Percentiles rank a stretch among this genome's conserved stretches.
Evolutionary conservation across 257 asterid species (phyloP).

Genomic region (Rehmannia glutinosa): DNA sequence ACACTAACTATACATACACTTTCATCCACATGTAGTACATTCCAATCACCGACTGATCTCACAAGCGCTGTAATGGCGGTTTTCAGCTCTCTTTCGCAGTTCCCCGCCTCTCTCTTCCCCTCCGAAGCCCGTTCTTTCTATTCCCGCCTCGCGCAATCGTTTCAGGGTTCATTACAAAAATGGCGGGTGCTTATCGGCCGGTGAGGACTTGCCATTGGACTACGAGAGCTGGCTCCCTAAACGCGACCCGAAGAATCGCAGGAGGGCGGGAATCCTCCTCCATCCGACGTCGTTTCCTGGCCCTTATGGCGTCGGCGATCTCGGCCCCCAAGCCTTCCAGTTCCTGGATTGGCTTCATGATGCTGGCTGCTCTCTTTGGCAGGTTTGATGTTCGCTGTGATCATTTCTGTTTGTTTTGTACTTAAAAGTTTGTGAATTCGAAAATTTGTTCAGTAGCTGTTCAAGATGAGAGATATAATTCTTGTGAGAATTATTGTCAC

Average conservation of each 20-base stretch:
- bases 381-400: slow-evolving; percentile 37
- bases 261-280: slow-evolving; percentile 91
- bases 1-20: neutral
- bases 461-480: neutral
- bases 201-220: slow-evolving; percentile 75
- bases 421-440: neutral
- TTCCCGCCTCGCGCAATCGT: slow-evolving; percentile 1
- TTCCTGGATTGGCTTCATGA: slow-evolving; percentile 91
- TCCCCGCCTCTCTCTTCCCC: slow-evolving; percentile 26
- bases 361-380: slow-evolving; percentile 98
- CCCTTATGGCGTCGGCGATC: slow-evolving; percentile 92
- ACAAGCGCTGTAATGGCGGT: slow-evolving; percentile 28
- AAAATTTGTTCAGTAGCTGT: neutral
- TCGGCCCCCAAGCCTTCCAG: slow-evolving; percentile 68
- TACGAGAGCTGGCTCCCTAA: slow-evolving; percentile 70
- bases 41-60: neutral
- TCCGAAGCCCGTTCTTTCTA: slow-evolving; percentile 15
- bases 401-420: neutral
- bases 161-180: slow-evolving; percentile 23
- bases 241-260: slow-evolving; percentile 34
- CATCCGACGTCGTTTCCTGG: slow-evolving; percentile 97
- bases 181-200: slow-evolving; percentile 35
- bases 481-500: neutral
- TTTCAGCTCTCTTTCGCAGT: slow-evolving; percentile 19
- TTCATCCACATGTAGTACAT: neutral